Conservation (phyloP, 1,284 basidiomycete genomes). For the Hemileia vastatrix region DNA sequence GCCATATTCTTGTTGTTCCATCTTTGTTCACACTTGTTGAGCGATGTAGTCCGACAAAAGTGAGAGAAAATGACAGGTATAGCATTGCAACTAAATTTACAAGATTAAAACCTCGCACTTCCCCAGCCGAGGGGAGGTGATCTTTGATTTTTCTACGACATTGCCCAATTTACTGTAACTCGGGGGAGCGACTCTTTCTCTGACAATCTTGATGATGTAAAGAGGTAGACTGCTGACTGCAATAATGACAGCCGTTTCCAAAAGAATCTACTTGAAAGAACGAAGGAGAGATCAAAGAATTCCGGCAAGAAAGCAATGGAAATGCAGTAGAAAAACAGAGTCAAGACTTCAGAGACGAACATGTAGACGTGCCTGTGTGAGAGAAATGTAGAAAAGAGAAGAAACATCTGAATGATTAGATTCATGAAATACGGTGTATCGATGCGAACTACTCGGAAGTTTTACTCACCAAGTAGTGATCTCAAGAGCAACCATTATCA, state of each 20-base stretch:
- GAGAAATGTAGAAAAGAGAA: too few species aligned
- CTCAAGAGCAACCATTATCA: conserved; percentile 96
- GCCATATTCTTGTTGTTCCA: too few species aligned
- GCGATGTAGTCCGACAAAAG: too few species aligned
- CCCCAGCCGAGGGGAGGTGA: too few species aligned
- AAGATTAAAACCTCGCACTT: too few species aligned
- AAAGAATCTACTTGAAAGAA: conserved; percentile 70
- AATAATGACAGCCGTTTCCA: conserved; percentile 91
- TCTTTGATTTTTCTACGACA: too few species aligned
- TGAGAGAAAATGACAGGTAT: too few species aligned
- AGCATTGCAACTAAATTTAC: too few species aligned
- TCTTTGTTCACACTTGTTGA: too few species aligned
- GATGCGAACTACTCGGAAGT: neutral
- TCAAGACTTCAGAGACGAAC: conserved; percentile 82
- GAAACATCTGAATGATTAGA: neutral
- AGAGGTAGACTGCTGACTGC: conserved; percentile 78
- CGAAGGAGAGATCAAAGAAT: conserved; percentile 91
- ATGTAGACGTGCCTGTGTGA: conserved; percentile 94
- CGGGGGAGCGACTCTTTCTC: conserved; percentile 77
- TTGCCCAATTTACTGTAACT: conserved; percentile 89
- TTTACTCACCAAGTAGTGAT: conserved; percentile 78
- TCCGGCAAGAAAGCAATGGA: conserved; percentile 89
- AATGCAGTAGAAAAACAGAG: conserved; percentile 74
- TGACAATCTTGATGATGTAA: conserved; percentile 78
- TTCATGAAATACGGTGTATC: neutral